Base-by-base conservation (phyloP, 139 green algal genomes). In the Closterium sp. region DNA sequence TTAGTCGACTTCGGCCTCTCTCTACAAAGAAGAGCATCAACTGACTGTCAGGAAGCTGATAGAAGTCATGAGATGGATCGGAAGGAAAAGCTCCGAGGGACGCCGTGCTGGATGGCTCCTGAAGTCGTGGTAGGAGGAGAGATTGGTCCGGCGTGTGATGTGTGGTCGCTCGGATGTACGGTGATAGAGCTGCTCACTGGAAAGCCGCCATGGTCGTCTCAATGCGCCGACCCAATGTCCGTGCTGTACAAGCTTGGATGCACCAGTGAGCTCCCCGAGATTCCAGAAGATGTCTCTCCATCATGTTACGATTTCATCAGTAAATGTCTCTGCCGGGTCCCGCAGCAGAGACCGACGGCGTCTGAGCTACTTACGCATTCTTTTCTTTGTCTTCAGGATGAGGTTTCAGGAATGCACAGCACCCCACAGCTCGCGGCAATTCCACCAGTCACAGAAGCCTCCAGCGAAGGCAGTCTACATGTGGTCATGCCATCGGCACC, bases 51-150 rank as follows among this genome's bases (percentile, higher is more conserved):
- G 86, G 29, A 31, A 28, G 88, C 21, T 24, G 11, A 21, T 45
- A 38, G 31, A 2, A 22, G 70, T 70, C 31, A 89, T 70, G 31
- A 89, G 17, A 5, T 34, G 10, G 2, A 38, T 34, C 86, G 86
- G 31, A 38, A 38, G 24, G 9, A 38, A 24, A 38, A 38, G 31
- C 50, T 99, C 34, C 97, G 97, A 62, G 98, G 98, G 85, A 99
- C 98, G 6, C 96, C 97, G 13, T 98, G 98, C 96, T 99, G 98
- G 98, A 99, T 99, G 98, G 98, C 98, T 0, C 98, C 98, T 17
- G 98, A 99, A 95, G 91, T 93, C 42, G 89, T 93, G 1, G 31
- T 9, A 21, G 62, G 90, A 30, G 13, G 28, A 4, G 31, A 89
- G 4, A 91, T 90, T 27, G 88, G 88, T 0, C 17, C 88, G 19